A percentile compares a stretch with the other conserved stretches of the same genome.
These are phyloP conservation scores for Ceratobasidium sp. DNA, from an alignment of 1,284 basidiomycete genomes.

Conservation along the genomic window DNA sequence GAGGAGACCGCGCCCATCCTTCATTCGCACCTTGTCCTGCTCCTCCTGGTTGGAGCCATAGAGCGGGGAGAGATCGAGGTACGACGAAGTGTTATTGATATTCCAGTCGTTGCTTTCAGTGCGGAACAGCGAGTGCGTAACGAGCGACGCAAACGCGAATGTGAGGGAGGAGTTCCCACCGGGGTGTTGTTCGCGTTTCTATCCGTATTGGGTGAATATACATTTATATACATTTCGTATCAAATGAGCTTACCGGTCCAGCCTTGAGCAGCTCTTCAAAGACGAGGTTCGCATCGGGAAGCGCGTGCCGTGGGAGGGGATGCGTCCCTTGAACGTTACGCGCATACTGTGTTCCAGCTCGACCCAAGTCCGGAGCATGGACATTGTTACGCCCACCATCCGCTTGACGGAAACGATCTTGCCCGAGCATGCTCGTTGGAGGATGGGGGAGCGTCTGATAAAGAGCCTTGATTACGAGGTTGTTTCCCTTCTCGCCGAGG, in stretches of 20 bases:
- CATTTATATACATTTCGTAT: neutral
- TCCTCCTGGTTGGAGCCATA: conserved; percentile 69
- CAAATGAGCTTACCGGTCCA: neutral
- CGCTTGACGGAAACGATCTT: neutral
- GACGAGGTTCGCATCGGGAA: neutral
- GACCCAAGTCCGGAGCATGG: neutral
- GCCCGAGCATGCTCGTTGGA: neutral
- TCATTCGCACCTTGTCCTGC: conserved; percentile 66
- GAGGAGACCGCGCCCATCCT: conserved; percentile 69
- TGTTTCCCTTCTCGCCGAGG: neutral
- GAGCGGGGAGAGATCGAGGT: conserved; percentile 81
- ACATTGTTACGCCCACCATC: neutral
- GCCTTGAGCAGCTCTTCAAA: neutral
- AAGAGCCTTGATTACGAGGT: neutral
- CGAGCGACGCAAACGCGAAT: conserved; percentile 78
- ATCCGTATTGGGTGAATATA: neutral
- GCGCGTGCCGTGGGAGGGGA: neutral
- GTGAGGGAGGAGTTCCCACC: neutral
- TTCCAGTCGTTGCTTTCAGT: conserved; percentile 62
- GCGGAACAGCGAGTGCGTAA: conserved; percentile 63
- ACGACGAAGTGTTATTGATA: conserved; percentile 86
- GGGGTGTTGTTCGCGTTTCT: neutral
- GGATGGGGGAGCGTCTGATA: neutral
- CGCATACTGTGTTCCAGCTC: neutral
- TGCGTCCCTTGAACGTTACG: neutral